These are phyloP conservation scores for Penicillium psychrofluorescens DNA, from an alignment of 495 filamentous ascomycete genomes.

Conservation along the genomic window DNA sequence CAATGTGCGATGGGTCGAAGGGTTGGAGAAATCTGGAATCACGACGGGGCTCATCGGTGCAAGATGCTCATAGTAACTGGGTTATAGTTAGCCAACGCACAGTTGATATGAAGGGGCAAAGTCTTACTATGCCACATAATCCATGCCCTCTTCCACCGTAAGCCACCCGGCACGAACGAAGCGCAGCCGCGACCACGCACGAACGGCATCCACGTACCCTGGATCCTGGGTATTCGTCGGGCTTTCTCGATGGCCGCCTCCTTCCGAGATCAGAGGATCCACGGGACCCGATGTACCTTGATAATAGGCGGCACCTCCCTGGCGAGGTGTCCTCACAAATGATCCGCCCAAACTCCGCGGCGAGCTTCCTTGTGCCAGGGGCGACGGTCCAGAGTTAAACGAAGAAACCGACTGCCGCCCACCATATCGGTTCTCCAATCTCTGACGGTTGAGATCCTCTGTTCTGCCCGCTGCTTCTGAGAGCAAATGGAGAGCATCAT, in stretches of 20 bases:
- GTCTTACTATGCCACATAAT: conserved; percentile 69
- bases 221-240: conserved; percentile 22
- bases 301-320: conserved; percentile 20
- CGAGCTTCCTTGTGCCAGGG: conserved; percentile 32
- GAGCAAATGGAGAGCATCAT: conserved; percentile 52
- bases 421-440: conserved; percentile 29
- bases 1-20: conserved; percentile 64
- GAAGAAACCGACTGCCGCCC: conserved; percentile 36
- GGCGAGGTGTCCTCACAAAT: conserved; percentile 26
- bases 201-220: conserved; percentile 55
- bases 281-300: conserved; percentile 18
- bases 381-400: conserved; percentile 35
- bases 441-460: conserved; percentile 40
- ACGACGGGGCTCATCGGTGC: conserved; percentile 88
- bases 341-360: conserved; percentile 31
- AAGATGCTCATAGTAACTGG: conserved; percentile 72
- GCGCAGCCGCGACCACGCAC: conserved; percentile 80
- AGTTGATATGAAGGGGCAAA: no score
- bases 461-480: conserved; percentile 52
- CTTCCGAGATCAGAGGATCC: conserved; percentile 25
- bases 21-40: conserved; percentile 72
- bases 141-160: conserved; percentile 83
- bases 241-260: conserved; percentile 18
- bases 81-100: no score
- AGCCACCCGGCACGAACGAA: conserved; percentile 97